Evolutionary conservation across 495 filamentous ascomycete species (phyloP), one percentile per base, ranked within the genome.

Genomic region (Hyphodiscus hymeniophilus): DNA sequence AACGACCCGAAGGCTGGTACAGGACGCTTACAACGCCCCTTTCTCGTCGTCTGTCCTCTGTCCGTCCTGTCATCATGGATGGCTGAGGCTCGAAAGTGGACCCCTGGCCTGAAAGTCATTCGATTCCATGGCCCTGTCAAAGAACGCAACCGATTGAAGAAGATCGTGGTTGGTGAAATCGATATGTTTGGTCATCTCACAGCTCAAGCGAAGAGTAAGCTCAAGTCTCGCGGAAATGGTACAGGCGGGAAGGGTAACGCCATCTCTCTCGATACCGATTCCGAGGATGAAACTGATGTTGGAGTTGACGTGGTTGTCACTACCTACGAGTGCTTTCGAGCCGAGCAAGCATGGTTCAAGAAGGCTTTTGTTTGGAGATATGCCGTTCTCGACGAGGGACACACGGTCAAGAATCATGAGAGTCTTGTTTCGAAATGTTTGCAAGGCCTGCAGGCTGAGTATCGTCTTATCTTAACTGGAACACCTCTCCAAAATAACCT

Each of bases 51-150:
- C 21, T 79, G 86, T 2, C 90, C 90, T 0, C 77, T 94, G 0
- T 81, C 83, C 32, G 87, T 95, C 10, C 89, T 96, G 80, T 89
- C 84, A 57, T 94, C 94, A 56, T 96, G 90, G 90, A 79, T 77
- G 30, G 56, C 61, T 6, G 80, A 84, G 59, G 68, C 72, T 4
- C 59, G 63, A 26, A 75, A 70, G 47, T 84, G 79, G 78, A 71
- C 74, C 0, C 79, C 79, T 0, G 66, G 60, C 8, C 59, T 85
- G 12, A 75, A 68, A n/a, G 67, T 68, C 0, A 52, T 80, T 6
- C 63, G 74, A 6, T 80, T 78, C 42, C 76, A 84, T 47, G 81
- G 81, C 0, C 65, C 70, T 4, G 45, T 58, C 2, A 62, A 63
- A 6, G 78, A 77, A 42, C 64, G 71, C 20, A 59, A 66, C 5